Base-by-base conservation (phyloP, 2,329 filamentous ascomycete genomes). In the Claviceps sp. region DNA sequence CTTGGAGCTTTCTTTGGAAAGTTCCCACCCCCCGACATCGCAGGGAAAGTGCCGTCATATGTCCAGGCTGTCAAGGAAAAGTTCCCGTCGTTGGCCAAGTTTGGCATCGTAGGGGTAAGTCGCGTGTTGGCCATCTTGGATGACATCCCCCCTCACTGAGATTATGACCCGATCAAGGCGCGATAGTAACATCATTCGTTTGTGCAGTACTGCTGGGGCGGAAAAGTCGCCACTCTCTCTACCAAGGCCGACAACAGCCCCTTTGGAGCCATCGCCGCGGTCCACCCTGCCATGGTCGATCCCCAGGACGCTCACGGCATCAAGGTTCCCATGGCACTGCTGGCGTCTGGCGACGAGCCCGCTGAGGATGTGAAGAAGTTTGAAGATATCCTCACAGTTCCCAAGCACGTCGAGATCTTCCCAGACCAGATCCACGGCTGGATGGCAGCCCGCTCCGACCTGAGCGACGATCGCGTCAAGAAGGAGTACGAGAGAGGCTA, bases 361-460 rank as follows among this genome's bases (percentile, higher is more conserved):
- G 68, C 64, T 0, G 75, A 77, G 3, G 72, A 72, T 41, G 76
- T 83, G 42, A 68, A 78, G 63, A 70, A 77, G 62, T 81, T 79
- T 55, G 72, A 78, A 62, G 64, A 70, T n/a, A 69, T 68, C 9
- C 71, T 85, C 49, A 69, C 67, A 30, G 75, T 69, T 2, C 67
- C 76, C 53, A 79, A 81, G 60, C 74, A 81, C 56, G 75, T 85
- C 50, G 82, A 87, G 70, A 80, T 65, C n/a, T 87, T 85, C 60
- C 59, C 61, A 24, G 80, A 80, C 60, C 83, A 85, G 73, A 75
- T 82, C 61, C 84, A 87, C 66, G 84, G 84, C 45, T 87, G 82
- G 82, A 87, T 87, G 84, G 81, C 79, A 1, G 82, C 84, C 1
- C 75, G 82, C 26, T 72, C 76, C 0, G 69, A 85, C 60, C 67